Evolutionary conservation across 371 early-diverging fungal genomes (phyloP).

Genomic region (Rhizopus microsporus): DNA sequence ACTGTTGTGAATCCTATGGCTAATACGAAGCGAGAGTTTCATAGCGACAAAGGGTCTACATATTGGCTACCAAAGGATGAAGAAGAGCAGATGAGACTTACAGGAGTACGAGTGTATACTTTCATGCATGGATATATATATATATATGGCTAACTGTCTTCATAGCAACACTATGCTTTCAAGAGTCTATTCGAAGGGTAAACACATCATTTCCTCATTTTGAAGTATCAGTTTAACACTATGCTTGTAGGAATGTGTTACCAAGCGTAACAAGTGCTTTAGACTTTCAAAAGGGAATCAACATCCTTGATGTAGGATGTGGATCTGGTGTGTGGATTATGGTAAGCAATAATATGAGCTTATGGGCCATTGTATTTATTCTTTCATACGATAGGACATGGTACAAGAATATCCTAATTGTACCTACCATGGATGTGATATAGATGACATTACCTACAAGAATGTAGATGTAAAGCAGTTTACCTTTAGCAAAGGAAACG

Average conservation of each 20-base stretch:
- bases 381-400: conserved; percentile 24
- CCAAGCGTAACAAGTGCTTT: conserved; percentile 2
- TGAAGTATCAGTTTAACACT: not conserved
- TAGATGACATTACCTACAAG: conserved; percentile 12
- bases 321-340: conserved; percentile 44
- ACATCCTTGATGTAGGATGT: conserved; percentile 42
- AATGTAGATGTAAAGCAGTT: conserved; percentile 13
- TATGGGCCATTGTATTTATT: not conserved
- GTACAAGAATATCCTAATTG: conserved; percentile 36
- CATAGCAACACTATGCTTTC: conserved; percentile 34
- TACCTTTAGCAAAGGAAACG: conserved; percentile 24
- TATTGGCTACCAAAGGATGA: conserved; percentile 26
- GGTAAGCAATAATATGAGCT: conserved; percentile 1
- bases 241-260: conserved; percentile 2
- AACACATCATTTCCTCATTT: not conserved
- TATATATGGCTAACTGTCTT: not conserved
- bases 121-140: not conserved
- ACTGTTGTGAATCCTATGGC: too few relatives aligned
- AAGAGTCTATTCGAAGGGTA: conserved; percentile 34
- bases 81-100: conserved; percentile 19
- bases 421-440: conserved; percentile 33
- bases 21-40: conserved; percentile 5
- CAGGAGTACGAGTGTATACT: conserved; percentile 10
- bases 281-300: conserved; percentile 8
- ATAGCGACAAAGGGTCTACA: conserved; percentile 8